Conservation (phyloP, 306 rosid species). For the Castanea sativa region DNA sequence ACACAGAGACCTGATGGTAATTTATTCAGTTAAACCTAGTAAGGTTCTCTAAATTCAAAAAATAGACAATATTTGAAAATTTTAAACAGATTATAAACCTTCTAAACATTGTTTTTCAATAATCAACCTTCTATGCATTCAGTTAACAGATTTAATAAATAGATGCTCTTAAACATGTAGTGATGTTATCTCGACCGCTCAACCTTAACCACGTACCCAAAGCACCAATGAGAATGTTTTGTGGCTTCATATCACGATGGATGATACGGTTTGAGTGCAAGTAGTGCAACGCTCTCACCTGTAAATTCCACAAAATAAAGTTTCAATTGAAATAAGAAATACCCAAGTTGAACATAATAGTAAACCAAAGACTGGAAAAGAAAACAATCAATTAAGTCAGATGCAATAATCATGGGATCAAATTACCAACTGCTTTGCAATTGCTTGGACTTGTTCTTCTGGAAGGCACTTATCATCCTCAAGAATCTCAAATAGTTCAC, state of each 20-base stretch:
- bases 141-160: not conserved
- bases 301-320: slow-evolving; percentile 27
- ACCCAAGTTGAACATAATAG: not conserved
- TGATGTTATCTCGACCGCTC: slow-evolving; percentile 7
- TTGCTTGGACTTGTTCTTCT: slow-evolving; percentile 98
- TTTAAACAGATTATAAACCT: not conserved
- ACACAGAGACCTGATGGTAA: no score
- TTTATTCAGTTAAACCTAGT: no score
- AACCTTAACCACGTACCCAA: slow-evolving; percentile 96
- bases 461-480: slow-evolving; percentile 99
- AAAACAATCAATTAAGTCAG: not conserved
- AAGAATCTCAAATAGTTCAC: slow-evolving; percentile 97
- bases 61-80: not conserved
- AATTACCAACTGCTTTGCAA: slow-evolving; percentile 95
- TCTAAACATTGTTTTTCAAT: not conserved
- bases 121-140: not conserved
- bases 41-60: no score
- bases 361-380: not conserved
- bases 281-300: slow-evolving; percentile 91
- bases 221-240: slow-evolving; percentile 94
- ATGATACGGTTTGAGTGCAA: slow-evolving; percentile 95
- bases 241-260: slow-evolving; percentile 99
- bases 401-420: slow-evolving; percentile 3
- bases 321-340: not conserved
- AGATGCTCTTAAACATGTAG: not conserved